Conservation (phyloP, 1,139 yeast genomes). For the Candida sp. region DNA sequence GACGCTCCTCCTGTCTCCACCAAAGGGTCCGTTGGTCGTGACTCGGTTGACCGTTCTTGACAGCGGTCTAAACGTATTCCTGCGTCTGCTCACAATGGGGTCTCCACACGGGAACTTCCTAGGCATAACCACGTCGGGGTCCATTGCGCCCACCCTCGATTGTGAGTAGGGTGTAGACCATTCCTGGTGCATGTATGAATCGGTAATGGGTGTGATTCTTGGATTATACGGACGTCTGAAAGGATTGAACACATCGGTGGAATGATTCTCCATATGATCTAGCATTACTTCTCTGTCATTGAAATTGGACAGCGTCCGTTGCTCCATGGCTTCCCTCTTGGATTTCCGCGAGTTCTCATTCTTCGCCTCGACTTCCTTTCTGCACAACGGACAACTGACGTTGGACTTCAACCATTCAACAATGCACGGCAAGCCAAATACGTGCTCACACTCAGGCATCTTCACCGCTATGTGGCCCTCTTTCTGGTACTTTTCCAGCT, state of each 20-base stretch:
- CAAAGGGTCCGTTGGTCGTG: neutral
- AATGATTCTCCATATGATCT: slow-evolving; percentile 29
- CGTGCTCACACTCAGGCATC: slow-evolving; percentile 48
- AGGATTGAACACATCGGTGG: slow-evolving; percentile 46
- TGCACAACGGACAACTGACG: slow-evolving; percentile 50
- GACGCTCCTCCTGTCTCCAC: neutral
- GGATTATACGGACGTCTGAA: slow-evolving; percentile 42
- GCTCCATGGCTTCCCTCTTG: slow-evolving; percentile 19
- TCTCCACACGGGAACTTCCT: slow-evolving; percentile 36
- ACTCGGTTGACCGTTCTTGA: neutral
- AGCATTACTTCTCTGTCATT: slow-evolving; percentile 21
- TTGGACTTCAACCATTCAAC: slow-evolving; percentile 46
- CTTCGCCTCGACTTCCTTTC: slow-evolving; percentile 43
- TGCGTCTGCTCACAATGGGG: slow-evolving; percentile 10
- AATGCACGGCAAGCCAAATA: slow-evolving; percentile 47
- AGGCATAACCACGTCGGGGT: slow-evolving; percentile 35
- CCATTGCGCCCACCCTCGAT: slow-evolving; percentile 17
- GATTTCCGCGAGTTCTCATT: slow-evolving; percentile 25
- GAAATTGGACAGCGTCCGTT: slow-evolving; percentile 17
- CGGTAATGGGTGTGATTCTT: slow-evolving; percentile 45
- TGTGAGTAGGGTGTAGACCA: slow-evolving; percentile 34
- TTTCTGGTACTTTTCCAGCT: slow-evolving; percentile 16
- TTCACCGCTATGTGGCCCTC: slow-evolving; percentile 44
- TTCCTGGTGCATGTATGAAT: slow-evolving; percentile 40
- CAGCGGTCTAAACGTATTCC: slow-evolving; percentile 4